Conservation (phyloP, 179 eudicot species). For the Kewa caespitosa region DNA sequence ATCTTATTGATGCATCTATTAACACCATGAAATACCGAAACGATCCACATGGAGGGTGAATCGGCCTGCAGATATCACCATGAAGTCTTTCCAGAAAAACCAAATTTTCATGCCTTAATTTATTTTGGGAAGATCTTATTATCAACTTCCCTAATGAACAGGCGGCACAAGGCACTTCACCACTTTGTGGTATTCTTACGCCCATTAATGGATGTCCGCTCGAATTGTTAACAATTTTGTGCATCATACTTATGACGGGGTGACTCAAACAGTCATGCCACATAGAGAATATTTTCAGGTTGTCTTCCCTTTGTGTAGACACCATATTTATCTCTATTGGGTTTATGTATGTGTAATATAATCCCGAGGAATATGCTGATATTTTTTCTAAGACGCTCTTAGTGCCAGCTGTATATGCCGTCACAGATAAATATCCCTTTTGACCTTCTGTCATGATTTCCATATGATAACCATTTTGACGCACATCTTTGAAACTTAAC, state of each 20-base stretch:
- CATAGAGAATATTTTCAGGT: background rate
- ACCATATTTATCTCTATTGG: background rate
- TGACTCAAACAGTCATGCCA: background rate
- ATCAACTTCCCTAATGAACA: background rate
- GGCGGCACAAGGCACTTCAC: background rate
- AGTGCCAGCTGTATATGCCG: background rate
- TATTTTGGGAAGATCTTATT: background rate
- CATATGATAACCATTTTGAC: conserved; percentile 19
- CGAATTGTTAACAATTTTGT: background rate
- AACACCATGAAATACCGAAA: background rate
- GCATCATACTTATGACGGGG: background rate
- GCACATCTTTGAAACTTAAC: conserved; percentile 15
- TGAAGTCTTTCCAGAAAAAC: background rate
- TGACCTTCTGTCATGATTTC: background rate
- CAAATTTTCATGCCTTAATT: background rate
- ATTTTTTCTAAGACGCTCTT: background rate
- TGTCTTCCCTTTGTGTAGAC: background rate
- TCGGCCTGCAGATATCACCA: background rate
- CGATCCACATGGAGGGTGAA: background rate
- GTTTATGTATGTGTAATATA: background rate
- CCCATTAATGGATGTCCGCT: background rate
- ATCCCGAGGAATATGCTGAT: background rate
- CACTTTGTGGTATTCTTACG: background rate
- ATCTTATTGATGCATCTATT: background rate
- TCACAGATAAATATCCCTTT: conserved; percentile 1